Evolutionary conservation across 1,284 basidiomycete genomes (phyloP), one percentile per base, ranked within the genome.

Genomic region (Heterobasidion parviporum): DNA sequence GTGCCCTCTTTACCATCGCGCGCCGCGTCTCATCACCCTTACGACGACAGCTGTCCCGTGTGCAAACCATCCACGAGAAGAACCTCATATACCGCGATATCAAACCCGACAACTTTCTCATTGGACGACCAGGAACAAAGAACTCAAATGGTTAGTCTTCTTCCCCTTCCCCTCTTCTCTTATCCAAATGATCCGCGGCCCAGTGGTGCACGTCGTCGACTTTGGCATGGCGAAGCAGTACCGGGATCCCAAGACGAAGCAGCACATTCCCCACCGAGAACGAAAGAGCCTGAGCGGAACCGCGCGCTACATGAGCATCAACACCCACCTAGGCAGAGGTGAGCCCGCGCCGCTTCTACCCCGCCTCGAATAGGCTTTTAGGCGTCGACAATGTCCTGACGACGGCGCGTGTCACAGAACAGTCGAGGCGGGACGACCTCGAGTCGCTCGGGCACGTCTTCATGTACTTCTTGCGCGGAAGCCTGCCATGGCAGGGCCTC

Each of bases 221-320:
- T 97, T 98, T 69, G 94, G 94, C 56, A 96, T 97, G 94, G 94
- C 94, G 44, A 98, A 98, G 75, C 94, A 96, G 72, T 98, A 97
- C 70, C 87, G 94, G 50, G 94, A 98, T 70, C 93, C 94, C 26
- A 97, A 95, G 78, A 94, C 93, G 57, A 95, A 95, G 73, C 92
- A 94, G 70, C 94, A 98, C 74, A 98, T 98, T 60, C 94, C 94
- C 33, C 97, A 98, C 72, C 83, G 94, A 58, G 94, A 98, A 74
- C 82, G 94, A 65, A 97, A 98, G 81, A 91, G 87, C 69, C 73
- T 98, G 62, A 91, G 87, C 61, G 85, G 87, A 35, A 98, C 94
- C 3, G 94, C 94, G 38, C 85, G 94, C 50, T 98, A 98, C 78
- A 97, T 97, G 93, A 90, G 87, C 67, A 97, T 98, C 74, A 98